Conservation (phyloP, 2,329 filamentous ascomycete species). For the Alternaria triticimaculans region DNA sequence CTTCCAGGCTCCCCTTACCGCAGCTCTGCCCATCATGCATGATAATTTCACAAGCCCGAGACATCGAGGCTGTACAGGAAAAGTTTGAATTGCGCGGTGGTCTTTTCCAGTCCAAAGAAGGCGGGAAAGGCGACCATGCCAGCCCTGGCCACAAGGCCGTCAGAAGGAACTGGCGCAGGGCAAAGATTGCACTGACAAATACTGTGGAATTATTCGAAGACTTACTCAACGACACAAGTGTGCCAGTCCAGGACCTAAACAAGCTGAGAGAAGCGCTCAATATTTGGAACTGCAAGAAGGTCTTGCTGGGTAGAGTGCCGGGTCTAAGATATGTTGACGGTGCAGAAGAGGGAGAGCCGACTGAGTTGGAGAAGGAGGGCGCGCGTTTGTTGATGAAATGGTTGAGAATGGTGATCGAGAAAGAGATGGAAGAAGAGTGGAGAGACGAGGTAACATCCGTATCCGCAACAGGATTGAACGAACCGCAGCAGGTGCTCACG, state of each 20-base stretch:
- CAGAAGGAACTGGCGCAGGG: constrained; percentile 6
- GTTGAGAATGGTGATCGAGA: constrained; percentile 1
- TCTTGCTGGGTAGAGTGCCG: constrained; percentile 12
- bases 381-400: constrained; percentile 6
- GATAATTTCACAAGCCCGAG: neutral
- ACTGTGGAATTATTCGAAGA: constrained; percentile 6
- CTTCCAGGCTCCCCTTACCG: neutral
- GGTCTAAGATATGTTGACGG: constrained; percentile 10
- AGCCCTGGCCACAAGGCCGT: neutral
- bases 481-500: neutral
- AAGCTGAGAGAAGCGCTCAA: constrained; percentile 9
- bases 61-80: constrained; percentile 2
- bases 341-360: constrained; percentile 10
- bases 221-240: neutral
- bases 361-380: constrained; percentile 8
- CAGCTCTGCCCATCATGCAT: constrained; percentile 10
- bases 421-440: constrained; percentile 1
- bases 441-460: neutral
- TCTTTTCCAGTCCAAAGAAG: neutral
- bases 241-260: constrained; percentile 1
- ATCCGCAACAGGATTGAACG: neutral
- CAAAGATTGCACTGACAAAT: constrained; percentile 15
- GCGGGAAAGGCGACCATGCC: neutral
- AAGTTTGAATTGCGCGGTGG: constrained; percentile 8
- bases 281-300: constrained; percentile 13